Percentiles rank a stretch among this genome's conserved stretches.
phyloP scores from a whole-genome alignment of 1,139 yeast species.

The Zhuliangozyma parablackwelliae region DNA sequence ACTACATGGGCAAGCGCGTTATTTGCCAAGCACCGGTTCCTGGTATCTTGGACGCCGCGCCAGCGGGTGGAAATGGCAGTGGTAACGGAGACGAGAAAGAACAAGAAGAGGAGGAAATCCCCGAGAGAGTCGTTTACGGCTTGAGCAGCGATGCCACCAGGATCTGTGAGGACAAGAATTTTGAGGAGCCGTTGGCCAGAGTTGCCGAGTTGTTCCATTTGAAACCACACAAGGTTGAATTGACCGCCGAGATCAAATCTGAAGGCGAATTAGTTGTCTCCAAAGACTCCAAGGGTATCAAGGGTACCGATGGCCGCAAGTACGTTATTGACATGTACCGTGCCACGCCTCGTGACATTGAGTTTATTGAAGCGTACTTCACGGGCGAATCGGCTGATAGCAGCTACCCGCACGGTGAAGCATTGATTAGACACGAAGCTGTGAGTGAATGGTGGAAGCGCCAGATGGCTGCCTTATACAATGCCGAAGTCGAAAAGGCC shows the following conservation, averaged over 20 bases:
- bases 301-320: conserved; percentile 80
- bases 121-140: conserved; percentile 68
- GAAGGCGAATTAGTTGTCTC: conserved; percentile 58
- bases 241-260: conserved; percentile 28
- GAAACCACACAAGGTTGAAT: conserved; percentile 57
- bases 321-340: conserved; percentile 83
- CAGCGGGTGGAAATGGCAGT: conserved; percentile 7
- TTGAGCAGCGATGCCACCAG: conserved; percentile 56
- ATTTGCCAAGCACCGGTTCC: conserved; percentile 96
- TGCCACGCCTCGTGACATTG: conserved; percentile 79
- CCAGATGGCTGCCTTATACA: conserved; percentile 54
- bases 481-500: conserved; percentile 45
- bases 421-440: conserved; percentile 80
- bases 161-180: conserved; percentile 46
- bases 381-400: conserved; percentile 18
- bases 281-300: conserved; percentile 77
- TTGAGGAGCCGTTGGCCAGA: conserved; percentile 50
- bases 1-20: conserved; percentile 82
- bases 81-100: conserved; percentile 22
- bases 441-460: conserved; percentile 86
- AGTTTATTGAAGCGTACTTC: conserved; percentile 58
- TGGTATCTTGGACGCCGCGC: conserved; percentile 68
- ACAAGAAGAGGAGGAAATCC: conserved; percentile 23
- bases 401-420: conserved; percentile 81
- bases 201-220: conserved; percentile 76